These are phyloP conservation scores for Apiosordaria backusii DNA, from an alignment of 495 filamentous ascomycete genomes.

Conservation along the genomic window DNA sequence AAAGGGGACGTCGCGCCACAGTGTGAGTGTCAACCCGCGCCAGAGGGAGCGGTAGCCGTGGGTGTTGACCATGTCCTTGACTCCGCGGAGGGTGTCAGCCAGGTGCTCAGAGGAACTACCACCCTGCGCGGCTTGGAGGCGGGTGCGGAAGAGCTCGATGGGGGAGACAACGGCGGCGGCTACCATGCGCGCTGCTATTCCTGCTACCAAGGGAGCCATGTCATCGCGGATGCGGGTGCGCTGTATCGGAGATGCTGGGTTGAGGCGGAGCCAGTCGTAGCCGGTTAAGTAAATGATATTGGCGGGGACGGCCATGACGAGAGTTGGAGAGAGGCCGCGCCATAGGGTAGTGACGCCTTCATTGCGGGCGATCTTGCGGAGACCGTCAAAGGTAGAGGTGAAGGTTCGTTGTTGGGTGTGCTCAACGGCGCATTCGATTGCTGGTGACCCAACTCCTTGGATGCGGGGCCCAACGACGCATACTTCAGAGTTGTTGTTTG, in stretches of 20 bases:
- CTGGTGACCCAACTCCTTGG: slow-evolving; percentile 25
- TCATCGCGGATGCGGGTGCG: slow-evolving; percentile 52
- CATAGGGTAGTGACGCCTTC: slow-evolving; percentile 85
- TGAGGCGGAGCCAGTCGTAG: slow-evolving; percentile 88
- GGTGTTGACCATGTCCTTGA: slow-evolving; percentile 71
- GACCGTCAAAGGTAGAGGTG: slow-evolving; percentile 84
- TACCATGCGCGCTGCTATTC: slow-evolving; percentile 68
- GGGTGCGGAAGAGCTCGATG: slow-evolving; percentile 91
- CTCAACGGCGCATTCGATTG: slow-evolving; percentile 77
- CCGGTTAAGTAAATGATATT: slow-evolving; percentile 99
- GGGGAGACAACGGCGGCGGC: slow-evolving; percentile 83
- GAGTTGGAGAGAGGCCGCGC: slow-evolving; percentile 87
- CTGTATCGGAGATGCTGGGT: slow-evolving; percentile 63
- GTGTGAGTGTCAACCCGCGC: slow-evolving; percentile 86
- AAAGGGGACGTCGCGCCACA: slow-evolving; percentile 97
- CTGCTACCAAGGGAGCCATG: slow-evolving; percentile 77
- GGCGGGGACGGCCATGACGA: slow-evolving; percentile 89
- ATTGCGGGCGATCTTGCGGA: slow-evolving; percentile 94
- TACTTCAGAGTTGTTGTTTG: slow-evolving; percentile 76
- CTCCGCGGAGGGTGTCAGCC: slow-evolving; percentile 65
- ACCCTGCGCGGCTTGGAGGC: slow-evolving; percentile 77
- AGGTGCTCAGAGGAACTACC: slow-evolving; percentile 53
- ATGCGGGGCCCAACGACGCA: slow-evolving; percentile 60
- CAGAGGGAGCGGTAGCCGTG: slow-evolving; percentile 81
- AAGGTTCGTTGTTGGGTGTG: slow-evolving; percentile 78